A percentile compares a stretch with the other conserved stretches of the same genome.
phyloP scores from a whole-genome alignment of 2,329 filamentous ascomycete species.

The Mycocentrospora acerina region DNA sequence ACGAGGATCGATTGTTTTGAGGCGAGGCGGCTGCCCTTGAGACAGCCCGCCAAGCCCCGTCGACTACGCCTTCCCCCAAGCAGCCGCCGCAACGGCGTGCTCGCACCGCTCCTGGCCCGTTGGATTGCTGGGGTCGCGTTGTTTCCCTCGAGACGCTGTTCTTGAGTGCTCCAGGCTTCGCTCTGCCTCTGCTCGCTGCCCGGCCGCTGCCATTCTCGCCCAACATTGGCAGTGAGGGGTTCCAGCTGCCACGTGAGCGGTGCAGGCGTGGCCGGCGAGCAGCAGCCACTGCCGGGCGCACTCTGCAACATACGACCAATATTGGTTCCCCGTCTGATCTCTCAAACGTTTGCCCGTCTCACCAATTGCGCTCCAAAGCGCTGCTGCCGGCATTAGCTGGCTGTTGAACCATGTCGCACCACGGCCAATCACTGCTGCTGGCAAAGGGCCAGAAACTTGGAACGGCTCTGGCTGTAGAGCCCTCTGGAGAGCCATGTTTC shows the following conservation, averaged over 20 bases:
- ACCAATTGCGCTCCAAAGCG: constrained; percentile 27
- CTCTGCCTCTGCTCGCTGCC: neutral
- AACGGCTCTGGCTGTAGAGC: constrained; percentile 6
- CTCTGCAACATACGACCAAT: too few relatives aligned
- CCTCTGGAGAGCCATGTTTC: constrained; percentile 22
- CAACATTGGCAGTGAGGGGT: constrained; percentile 13
- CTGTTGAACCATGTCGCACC: constrained; percentile 17
- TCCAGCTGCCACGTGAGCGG: neutral
- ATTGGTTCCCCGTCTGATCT: constrained; percentile 1
- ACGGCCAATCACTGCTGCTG: constrained; percentile 32
- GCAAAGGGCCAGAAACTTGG: constrained; percentile 40
- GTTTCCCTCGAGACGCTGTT: constrained; percentile 1
- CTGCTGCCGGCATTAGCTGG: constrained; percentile 20
- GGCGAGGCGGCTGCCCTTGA: constrained; percentile 28
- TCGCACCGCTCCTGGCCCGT: constrained; percentile 18
- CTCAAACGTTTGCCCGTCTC: constrained; percentile 15
- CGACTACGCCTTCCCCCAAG: constrained; percentile 25
- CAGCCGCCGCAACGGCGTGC: constrained; percentile 12
- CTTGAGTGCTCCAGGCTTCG: neutral
- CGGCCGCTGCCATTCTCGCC: neutral
- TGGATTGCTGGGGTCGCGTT: neutral
- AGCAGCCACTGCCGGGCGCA: too few relatives aligned
- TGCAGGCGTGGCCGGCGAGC: too few relatives aligned
- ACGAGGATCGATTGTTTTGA: constrained; percentile 25
- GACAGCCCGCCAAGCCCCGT: constrained; percentile 13